Conservation (phyloP, 768 basidiomycete genomes). For the Tricholoma furcatifolium region DNA sequence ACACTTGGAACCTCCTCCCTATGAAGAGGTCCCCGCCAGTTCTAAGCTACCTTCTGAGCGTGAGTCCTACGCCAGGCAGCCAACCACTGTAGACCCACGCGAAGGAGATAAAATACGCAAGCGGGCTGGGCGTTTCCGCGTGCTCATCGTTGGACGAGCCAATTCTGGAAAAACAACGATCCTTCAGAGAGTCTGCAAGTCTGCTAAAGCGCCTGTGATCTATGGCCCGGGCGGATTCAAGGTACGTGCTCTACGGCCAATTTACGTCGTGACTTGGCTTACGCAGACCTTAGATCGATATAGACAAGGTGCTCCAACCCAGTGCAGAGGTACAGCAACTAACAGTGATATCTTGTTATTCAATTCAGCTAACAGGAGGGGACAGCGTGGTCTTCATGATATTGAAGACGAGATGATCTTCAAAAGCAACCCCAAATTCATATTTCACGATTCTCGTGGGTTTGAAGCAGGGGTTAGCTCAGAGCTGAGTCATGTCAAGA, state of each 20-base stretch:
- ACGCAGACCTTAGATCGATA: conserved; percentile 1
- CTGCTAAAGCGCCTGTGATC: conserved; percentile 29
- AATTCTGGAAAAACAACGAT: conserved; percentile 43
- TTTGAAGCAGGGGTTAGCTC: conserved; percentile 17
- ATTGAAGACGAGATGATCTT: conserved; percentile 13
- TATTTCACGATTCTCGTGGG: conserved; percentile 13
- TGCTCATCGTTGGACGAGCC: conserved; percentile 38
- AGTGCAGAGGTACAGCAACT: neutral
- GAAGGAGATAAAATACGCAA: conserved; percentile 11
- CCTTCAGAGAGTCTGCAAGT: conserved; percentile 35
- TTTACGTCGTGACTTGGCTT: neutral
- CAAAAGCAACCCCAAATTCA: conserved; percentile 11
- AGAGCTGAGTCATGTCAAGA: conserved; percentile 8
- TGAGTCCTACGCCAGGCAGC: too few relatives aligned
- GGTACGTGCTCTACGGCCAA: conserved; percentile 14
- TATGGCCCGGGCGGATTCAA: conserved; percentile 16
- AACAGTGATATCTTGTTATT: neutral
- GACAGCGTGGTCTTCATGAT: conserved; percentile 13
- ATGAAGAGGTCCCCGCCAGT: too few relatives aligned
- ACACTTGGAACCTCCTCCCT: too few relatives aligned
- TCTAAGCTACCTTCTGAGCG: too few relatives aligned
- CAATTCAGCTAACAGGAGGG: neutral
- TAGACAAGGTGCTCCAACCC: neutral
- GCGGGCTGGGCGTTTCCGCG: conserved; percentile 30
- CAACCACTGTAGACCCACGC: neutral